Evolutionary conservation across 495 filamentous ascomycete species (phyloP).

Genomic region (Chaetomium tenue): DNA sequence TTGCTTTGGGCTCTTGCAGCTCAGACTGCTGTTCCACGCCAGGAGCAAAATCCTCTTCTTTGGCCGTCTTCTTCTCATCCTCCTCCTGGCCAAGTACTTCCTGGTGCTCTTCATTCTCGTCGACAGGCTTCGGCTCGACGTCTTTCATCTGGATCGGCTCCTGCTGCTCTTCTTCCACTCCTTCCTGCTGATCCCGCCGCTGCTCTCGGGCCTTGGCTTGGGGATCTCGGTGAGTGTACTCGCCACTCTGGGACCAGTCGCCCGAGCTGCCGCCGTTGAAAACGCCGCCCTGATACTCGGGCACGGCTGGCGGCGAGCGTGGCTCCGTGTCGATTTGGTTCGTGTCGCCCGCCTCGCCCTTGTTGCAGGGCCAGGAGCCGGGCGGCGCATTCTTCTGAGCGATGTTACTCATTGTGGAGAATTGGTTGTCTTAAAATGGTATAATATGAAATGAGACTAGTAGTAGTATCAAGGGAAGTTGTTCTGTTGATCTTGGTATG

Average conservation of each 20-base stretch:
- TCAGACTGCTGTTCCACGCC: neutral
- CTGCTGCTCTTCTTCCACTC: conserved; percentile 13
- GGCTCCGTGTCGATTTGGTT: conserved; percentile 19
- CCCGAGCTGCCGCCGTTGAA: neutral
- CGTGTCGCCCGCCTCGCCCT: conserved; percentile 18
- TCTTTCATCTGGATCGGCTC: conserved; percentile 26
- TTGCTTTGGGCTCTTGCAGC: conserved; percentile 37
- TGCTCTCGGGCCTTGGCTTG: conserved; percentile 11
- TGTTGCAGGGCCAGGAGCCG: conserved; percentile 26
- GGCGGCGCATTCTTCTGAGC: conserved; percentile 32
- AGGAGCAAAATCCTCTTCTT: neutral
- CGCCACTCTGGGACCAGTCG: conserved; percentile 10
- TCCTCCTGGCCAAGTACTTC: conserved; percentile 13
- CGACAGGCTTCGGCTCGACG: conserved; percentile 33
- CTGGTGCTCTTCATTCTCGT: conserved; percentile 46
- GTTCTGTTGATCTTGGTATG: conserved; percentile 7
- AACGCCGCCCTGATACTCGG: conserved; percentile 3
- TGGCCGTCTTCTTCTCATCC: conserved; percentile 5
- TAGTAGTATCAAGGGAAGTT: neutral
- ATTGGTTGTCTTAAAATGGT: neutral
- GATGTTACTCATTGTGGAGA: conserved; percentile 33
- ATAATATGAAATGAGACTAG: neutral
- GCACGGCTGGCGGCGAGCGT: conserved; percentile 14
- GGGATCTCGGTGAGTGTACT: conserved; percentile 29
- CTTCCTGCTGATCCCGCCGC: conserved; percentile 18